A percentile compares a stretch with the other conserved stretches of the same genome.
phyloP scores from a whole-genome alignment of 139 green algal genomes.

The Chlamydomonas schloesseri region DNA sequence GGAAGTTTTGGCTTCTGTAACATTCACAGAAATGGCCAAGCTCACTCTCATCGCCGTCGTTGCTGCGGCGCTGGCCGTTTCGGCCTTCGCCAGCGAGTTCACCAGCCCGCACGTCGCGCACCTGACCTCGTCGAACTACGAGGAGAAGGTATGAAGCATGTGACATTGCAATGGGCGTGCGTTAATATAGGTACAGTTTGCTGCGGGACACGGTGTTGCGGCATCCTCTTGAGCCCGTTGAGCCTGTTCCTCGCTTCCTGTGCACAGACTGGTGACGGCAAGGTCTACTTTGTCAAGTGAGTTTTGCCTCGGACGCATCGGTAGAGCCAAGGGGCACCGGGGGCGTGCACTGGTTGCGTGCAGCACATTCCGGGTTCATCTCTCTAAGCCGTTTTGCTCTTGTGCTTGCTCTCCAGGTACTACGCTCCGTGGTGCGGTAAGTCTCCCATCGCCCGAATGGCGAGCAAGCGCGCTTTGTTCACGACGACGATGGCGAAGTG shows the following conservation, averaged over 20 bases:
- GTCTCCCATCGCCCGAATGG: background rate
- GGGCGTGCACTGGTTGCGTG: background rate
- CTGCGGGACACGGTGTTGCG: too few species aligned
- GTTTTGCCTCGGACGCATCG: too few species aligned
- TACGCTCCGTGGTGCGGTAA: slow-evolving; percentile 79
- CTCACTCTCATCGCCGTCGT: background rate
- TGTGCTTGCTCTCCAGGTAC: slow-evolving; percentile 47
- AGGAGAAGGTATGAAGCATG: slow-evolving; percentile 34
- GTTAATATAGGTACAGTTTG: too few species aligned
- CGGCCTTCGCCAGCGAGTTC: slow-evolving; percentile 39
- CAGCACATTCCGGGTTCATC: background rate
- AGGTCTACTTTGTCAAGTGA: slow-evolving; percentile 67
- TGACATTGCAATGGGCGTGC: too few species aligned
- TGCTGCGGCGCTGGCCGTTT: background rate
- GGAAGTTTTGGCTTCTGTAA: too few species aligned
- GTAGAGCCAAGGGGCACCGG: too few species aligned
- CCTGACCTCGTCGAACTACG: slow-evolving; percentile 43
- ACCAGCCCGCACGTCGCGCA: slow-evolving; percentile 19
- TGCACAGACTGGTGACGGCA: slow-evolving; percentile 55
- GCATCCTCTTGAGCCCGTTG: background rate
- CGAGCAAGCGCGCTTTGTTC: background rate
- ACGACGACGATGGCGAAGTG: background rate
- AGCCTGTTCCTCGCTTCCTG: background rate
- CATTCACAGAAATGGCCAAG: slow-evolving; percentile 24
- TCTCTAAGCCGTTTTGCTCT: too few species aligned